These are phyloP conservation scores for Grigorovia yakushimaensis DNA, from an alignment of 805 yeast species.

Conservation along the genomic window DNA sequence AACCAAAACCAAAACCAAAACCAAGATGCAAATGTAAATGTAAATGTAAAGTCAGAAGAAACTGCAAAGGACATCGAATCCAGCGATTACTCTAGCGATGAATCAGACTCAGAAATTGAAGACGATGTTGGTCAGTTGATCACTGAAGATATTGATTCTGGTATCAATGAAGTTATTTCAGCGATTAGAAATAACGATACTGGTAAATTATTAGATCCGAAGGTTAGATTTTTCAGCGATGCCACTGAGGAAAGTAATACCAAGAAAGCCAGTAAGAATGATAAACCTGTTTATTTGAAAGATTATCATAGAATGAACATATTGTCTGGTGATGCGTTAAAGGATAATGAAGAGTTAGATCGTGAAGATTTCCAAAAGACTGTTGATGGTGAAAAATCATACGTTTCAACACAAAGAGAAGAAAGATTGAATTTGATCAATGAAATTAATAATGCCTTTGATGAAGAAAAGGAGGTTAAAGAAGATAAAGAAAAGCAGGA, in stretches of 20 bases:
- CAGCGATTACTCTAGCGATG: conserved; percentile 4
- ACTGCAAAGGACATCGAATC: no score
- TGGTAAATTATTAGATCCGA: conserved; percentile 49
- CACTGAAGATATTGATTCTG: conserved; percentile 77
- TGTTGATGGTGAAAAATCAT: conserved; percentile 44
- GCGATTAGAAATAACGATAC: conserved; percentile 65
- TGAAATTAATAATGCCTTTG: conserved; percentile 66
- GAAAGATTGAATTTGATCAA: conserved; percentile 63
- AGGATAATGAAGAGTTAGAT: conserved; percentile 44
- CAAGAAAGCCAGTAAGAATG: conserved; percentile 28
- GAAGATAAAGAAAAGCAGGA: conserved; percentile 34
- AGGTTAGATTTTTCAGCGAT: conserved; percentile 64
- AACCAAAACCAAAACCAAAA: neutral
- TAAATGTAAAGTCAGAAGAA: no score
- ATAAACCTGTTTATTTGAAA: conserved; percentile 77
- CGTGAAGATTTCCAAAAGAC: conserved; percentile 6
- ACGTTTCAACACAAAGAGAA: conserved; percentile 62
- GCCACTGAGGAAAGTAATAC: conserved; percentile 44
- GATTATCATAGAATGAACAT: conserved; percentile 86
- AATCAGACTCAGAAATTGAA: conserved; percentile 51
- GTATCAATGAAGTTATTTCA: conserved; percentile 59
- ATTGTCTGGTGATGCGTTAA: conserved; percentile 52
- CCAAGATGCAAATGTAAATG: conserved; percentile 7
- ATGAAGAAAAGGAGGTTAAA: conserved; percentile 36
- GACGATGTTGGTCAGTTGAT: conserved; percentile 85